These are phyloP conservation scores for Camillea tinctor DNA, from an alignment of 2,329 filamentous ascomycete genomes.

Conservation along the genomic window DNA sequence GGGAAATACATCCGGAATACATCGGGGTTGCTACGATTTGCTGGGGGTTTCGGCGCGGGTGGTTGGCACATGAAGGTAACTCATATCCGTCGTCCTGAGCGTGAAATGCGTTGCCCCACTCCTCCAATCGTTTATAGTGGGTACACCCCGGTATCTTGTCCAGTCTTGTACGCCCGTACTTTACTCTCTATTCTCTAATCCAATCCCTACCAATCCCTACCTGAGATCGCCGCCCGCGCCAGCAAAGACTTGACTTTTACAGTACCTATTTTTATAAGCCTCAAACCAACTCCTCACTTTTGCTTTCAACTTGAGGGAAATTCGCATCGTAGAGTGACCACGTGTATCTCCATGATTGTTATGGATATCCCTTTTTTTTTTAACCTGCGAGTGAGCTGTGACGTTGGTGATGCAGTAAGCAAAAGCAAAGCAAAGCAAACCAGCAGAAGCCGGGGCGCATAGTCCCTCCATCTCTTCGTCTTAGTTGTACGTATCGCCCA, in stretches of 20 bases:
- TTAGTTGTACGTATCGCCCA: no score
- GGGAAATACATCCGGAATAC: conserved; percentile 17
- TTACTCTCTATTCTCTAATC: background rate
- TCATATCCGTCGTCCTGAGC: conserved; percentile 8
- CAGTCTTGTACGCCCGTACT: background rate
- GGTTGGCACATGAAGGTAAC: conserved; percentile 4
- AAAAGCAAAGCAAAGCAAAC: no score
- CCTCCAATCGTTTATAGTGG: background rate
- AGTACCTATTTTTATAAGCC: no score
- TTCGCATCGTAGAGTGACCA: background rate
- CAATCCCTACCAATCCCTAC: background rate
- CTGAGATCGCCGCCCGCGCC: background rate
- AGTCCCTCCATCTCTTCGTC: no score
- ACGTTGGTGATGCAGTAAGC: background rate
- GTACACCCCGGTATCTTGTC: background rate
- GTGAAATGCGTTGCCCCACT: background rate
- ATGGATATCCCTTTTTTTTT: background rate
- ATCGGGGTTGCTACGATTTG: background rate
- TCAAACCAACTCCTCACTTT: no score
- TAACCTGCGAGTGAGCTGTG: background rate
- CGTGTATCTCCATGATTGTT: background rate
- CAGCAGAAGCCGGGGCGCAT: no score
- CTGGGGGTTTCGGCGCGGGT: background rate
- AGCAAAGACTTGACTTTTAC: background rate
- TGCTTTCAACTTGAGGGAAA: background rate